These are phyloP conservation scores for Multifurca ochricompacta DNA, from an alignment of 768 basidiomycete species.

Conservation along the genomic window DNA sequence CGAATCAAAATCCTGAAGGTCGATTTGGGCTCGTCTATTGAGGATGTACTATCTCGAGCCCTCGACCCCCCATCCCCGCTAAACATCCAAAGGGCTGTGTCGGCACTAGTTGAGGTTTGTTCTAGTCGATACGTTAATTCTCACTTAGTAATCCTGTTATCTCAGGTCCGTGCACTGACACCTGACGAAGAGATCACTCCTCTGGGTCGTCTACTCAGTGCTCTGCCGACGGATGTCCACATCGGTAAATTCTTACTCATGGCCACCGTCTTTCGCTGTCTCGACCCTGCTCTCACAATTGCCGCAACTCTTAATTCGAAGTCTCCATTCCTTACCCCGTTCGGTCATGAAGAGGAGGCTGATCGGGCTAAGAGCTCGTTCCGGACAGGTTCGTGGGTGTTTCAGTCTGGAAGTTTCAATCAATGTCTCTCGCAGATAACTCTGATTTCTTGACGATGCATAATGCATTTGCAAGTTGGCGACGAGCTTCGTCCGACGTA, in stretches of 20 bases:
- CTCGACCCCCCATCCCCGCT: slow-evolving; percentile 80
- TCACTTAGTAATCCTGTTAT: background rate
- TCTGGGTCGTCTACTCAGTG: slow-evolving; percentile 84
- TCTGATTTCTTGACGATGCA: slow-evolving; percentile 94
- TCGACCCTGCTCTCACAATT: slow-evolving; percentile 96
- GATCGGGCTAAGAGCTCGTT: slow-evolving; percentile 78
- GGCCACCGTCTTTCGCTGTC: slow-evolving; percentile 76
- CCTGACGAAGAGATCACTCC: slow-evolving; percentile 85
- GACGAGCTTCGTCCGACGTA: slow-evolving; percentile 60
- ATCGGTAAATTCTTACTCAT: slow-evolving; percentile 88
- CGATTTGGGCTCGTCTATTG: slow-evolving; percentile 76
- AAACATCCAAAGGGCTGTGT: slow-evolving; percentile 87
- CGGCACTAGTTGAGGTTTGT: slow-evolving; percentile 79
- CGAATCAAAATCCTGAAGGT: slow-evolving; percentile 93
- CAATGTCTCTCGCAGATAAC: slow-evolving; percentile 52
- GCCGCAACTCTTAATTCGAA: slow-evolving; percentile 90
- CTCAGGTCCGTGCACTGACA: slow-evolving; percentile 79
- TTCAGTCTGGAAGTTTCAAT: background rate
- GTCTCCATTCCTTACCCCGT: slow-evolving; percentile 84
- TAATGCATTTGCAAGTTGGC: slow-evolving; percentile 84
- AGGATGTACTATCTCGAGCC: slow-evolving; percentile 80
- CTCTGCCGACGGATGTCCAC: slow-evolving; percentile 92
- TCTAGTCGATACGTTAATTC: background rate
- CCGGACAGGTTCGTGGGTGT: slow-evolving; percentile 34
- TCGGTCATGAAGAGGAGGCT: slow-evolving; percentile 82